Conservation (phyloP, 352 stramenopile genomes). For the Phytopythium mirpurense region DNA sequence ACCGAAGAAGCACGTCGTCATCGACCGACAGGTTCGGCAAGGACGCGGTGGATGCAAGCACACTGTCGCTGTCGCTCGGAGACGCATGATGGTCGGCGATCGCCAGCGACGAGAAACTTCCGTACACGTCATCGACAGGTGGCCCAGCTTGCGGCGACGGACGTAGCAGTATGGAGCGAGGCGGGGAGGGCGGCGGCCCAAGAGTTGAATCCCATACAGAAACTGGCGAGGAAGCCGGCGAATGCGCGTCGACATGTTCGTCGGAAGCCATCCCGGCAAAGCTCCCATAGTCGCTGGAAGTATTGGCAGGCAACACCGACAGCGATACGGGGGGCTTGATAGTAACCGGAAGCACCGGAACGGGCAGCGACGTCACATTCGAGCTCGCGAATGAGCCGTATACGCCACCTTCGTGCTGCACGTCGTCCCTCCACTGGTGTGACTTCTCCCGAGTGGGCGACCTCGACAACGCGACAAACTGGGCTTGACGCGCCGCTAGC, state of each 20-base stretch:
- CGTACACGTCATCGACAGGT: conserved; percentile 17
- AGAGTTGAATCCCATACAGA: conserved; percentile 10
- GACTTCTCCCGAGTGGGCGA: conserved; percentile 5
- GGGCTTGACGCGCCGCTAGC: conserved; percentile 11
- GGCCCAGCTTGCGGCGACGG: not conserved
- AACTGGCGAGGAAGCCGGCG: conserved; percentile 1
- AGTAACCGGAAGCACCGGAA: not conserved
- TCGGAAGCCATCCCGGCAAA: conserved; percentile 11
- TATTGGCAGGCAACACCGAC: not conserved
- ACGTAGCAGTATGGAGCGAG: conserved; percentile 7
- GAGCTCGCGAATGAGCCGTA: conserved; percentile 27
- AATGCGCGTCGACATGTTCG: not conserved
- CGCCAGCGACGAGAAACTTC: conserved; percentile 27
- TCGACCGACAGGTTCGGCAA: conserved; percentile 1
- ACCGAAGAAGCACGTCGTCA: not conserved
- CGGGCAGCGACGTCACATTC: conserved; percentile 12
- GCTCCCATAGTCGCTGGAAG: conserved; percentile 17
- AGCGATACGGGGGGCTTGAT: not conserved
- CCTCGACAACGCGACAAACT: conserved; percentile 13
- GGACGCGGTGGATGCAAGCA: not conserved
- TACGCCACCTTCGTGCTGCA: not conserved
- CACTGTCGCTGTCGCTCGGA: conserved; percentile 1
- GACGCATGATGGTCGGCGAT: conserved; percentile 5
- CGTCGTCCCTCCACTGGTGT: not conserved
- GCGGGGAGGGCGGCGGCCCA: conserved; percentile 16